Evolutionary conservation across 306 rosid genomes (phyloP), one percentile per base, ranked within the genome.

Genomic region (Cicer chorassanicum): DNA sequence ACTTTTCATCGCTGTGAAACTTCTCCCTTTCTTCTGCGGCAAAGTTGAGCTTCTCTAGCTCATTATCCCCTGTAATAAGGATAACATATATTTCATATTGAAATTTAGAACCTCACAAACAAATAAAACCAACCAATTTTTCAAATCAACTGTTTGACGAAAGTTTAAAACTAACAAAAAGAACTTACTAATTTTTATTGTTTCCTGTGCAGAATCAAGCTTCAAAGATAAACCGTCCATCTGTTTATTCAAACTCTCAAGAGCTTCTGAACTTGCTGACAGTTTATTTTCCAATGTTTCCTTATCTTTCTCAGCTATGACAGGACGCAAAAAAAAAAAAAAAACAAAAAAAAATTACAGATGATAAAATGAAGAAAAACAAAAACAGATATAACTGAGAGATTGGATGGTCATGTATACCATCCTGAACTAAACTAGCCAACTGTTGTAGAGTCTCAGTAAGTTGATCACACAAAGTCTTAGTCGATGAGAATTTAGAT

Each of bases 401-500:
- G 57, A 51, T 60, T 59, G 57, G 43, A 81, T 70, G 6, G 16
- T 55, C 70, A 39, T 29, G 4, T 29, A 29, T 84, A 92, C 97
- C 95, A 76, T 86, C 86, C 81, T 88, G 99, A 87, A 94, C 97
- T 43, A 88, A 84, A 80, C 88, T 68, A 45, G 95, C 87, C 69
- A 94, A 76, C 56, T 83, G 89, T 82, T 88, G 95, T 62, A 94
- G 75, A 61, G 97, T 92, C 70, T 89, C 97, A 0, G 90, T 86
- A 55, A 94, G 95, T 70, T 92, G 91, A 85, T 92, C 95, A 21
- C 90, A 85, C 84, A 92, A 65, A 19, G 93, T 82, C 87, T 91
- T 94, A 6, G 96, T 92, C 10, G 99, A 94, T 38, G 92, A 94
- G 77, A 94, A 86, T 71, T 91, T 94, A 43, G 93, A 90, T 70